These are phyloP conservation scores for Tylopilus vinaceipallidus DNA, from an alignment of 768 basidiomycete genomes.

Conservation along the genomic window DNA sequence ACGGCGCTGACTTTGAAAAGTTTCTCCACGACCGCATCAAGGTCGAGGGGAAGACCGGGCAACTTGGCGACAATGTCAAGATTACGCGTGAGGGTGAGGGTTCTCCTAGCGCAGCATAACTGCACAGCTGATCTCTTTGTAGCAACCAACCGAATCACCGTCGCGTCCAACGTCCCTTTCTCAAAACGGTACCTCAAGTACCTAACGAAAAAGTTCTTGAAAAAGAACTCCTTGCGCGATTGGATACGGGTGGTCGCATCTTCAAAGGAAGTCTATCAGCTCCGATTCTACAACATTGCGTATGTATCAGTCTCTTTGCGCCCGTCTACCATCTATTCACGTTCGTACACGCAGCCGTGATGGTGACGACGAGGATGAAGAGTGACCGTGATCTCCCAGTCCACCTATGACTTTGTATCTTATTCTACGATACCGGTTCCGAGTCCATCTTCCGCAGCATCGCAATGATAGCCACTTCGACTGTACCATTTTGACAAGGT, in stretches of 20 bases:
- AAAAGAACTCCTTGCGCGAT: slow-evolving; percentile 94
- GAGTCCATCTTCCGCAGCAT: background rate
- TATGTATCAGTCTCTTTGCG: slow-evolving; percentile 36
- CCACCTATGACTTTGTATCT: background rate
- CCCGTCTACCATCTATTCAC: background rate
- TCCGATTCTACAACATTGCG: slow-evolving; percentile 94
- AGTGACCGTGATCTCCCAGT: slow-evolving; percentile 28
- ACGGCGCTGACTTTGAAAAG: slow-evolving; percentile 73
- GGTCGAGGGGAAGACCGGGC: slow-evolving; percentile 88
- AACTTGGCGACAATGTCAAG: slow-evolving; percentile 87
- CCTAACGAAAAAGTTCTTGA: slow-evolving; percentile 98
- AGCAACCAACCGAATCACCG: slow-evolving; percentile 81
- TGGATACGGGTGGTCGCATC: slow-evolving; percentile 98
- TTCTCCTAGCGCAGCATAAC: slow-evolving; percentile 17
- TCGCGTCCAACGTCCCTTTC: slow-evolving; percentile 84
- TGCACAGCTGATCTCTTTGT: slow-evolving; percentile 4
- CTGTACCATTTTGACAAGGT: background rate
- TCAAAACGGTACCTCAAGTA: slow-evolving; percentile 99
- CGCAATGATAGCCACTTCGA: background rate
- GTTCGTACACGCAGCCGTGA: slow-evolving; percentile 35
- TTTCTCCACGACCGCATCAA: slow-evolving; percentile 93
- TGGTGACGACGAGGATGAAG: slow-evolving; percentile 58
- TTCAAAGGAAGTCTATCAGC: slow-evolving; percentile 89
- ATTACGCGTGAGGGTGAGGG: slow-evolving; percentile 76
- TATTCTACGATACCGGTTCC: background rate